Conservation (phyloP, 768 basidiomycete genomes). For the Tricholoma matsutake region DNA sequence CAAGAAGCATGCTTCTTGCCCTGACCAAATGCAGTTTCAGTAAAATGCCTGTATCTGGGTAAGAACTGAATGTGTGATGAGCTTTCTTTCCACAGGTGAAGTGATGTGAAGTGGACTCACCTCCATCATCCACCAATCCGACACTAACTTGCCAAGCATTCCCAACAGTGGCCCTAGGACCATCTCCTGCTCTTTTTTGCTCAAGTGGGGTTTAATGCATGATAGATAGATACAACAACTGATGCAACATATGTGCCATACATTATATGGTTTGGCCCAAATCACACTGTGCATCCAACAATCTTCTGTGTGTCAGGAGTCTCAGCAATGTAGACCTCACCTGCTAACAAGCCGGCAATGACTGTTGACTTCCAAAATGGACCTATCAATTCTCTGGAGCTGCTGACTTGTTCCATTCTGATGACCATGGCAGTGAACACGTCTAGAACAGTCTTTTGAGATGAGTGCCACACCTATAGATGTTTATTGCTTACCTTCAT, state of each 20-base stretch:
- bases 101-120: neutral
- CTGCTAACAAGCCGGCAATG: constrained; percentile 10
- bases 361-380: constrained; percentile 5
- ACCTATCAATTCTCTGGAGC: constrained; percentile 6
- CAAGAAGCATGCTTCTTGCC: constrained; percentile 6
- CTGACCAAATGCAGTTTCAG: neutral
- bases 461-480: neutral
- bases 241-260: constrained; percentile 4
- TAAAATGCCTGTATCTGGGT: neutral
- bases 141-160: neutral
- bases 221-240: neutral
- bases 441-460: too few species aligned
- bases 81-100: neutral
- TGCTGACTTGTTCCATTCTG: neutral
- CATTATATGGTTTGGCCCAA: constrained; percentile 9
- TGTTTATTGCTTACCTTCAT: constrained; percentile 3
- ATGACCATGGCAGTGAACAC: constrained; percentile 7
- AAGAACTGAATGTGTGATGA: neutral
- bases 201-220: neutral
- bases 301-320: constrained; percentile 4
- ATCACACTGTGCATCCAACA: constrained; percentile 17
- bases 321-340: constrained; percentile 17
- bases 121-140: constrained; percentile 1
- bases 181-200: constrained; percentile 1
- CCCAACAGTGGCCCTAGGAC: neutral